Percentiles rank a stretch among this genome's conserved stretches.
Conservation (phyloP, 2,329 filamentous ascomycete species). For the Alternaria consortialis region DNA sequence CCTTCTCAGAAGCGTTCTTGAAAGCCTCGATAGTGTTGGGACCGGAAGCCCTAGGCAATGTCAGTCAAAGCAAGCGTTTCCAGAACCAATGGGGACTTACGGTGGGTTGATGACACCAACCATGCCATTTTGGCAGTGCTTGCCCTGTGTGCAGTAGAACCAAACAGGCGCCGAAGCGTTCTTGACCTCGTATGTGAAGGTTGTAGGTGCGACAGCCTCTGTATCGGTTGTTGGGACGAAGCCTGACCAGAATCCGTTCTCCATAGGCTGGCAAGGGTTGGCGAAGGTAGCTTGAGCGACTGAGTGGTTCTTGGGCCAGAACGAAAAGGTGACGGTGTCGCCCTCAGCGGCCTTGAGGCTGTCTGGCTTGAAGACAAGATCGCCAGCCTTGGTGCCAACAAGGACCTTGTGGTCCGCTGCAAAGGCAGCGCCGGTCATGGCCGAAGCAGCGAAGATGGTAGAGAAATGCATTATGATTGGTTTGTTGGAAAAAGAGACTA, state of each 20-base stretch:
- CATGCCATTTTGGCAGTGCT: constrained; percentile 53
- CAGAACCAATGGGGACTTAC: constrained; percentile 31
- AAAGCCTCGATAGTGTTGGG: constrained; percentile 36
- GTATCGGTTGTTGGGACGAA: constrained; percentile 43
- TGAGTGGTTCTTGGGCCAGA: constrained; percentile 53
- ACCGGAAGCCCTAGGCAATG: constrained; percentile 25
- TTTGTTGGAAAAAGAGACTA: constrained; percentile 39
- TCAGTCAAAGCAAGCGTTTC: constrained; percentile 18
- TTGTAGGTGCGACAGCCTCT: constrained; percentile 33
- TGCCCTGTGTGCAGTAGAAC: constrained; percentile 53
- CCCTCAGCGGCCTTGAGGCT: constrained; percentile 46
- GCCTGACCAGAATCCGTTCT: constrained; percentile 51
- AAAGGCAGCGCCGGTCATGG: constrained; percentile 41
- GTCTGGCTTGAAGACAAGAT: constrained; percentile 47
- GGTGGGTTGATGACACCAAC: constrained; percentile 52
- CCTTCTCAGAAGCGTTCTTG: constrained; percentile 35
- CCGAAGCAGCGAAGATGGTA: constrained; percentile 43
- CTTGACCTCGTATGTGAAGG: constrained; percentile 46
- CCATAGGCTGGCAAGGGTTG: constrained; percentile 45
- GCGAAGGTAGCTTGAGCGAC: constrained; percentile 49
- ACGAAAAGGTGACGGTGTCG: constrained; percentile 51
- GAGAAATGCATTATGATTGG: constrained; percentile 53
- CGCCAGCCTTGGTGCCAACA: constrained; percentile 40
- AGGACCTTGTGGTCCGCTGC: constrained; percentile 46
- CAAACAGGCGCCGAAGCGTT: constrained; percentile 51